Conservation (phyloP, 352 stramenopile genomes). For the Phytopythium litorale region DNA sequence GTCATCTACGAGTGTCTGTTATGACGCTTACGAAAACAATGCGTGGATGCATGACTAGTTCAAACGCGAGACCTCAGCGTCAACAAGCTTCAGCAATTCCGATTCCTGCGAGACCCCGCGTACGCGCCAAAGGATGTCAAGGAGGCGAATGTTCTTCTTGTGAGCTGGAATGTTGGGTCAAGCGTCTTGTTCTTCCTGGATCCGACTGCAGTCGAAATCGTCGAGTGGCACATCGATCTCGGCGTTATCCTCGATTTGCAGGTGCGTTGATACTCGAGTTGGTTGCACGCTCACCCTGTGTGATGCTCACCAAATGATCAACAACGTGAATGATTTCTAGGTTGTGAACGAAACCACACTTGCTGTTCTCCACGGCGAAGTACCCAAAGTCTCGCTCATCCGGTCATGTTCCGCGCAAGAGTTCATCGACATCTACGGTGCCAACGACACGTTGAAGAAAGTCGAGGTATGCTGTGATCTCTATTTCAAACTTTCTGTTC, state of each 20-base stretch:
- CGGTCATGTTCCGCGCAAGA: conserved; percentile 67
- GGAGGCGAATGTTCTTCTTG: conserved; percentile 45
- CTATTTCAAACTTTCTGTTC: background rate
- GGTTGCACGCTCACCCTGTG: background rate
- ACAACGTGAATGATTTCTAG: conserved; percentile 13
- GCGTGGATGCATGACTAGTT: conserved; percentile 23
- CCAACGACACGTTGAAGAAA: conserved; percentile 51
- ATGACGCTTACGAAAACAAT: background rate
- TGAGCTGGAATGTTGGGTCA: conserved; percentile 80
- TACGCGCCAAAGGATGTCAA: conserved; percentile 42
- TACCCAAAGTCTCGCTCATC: conserved; percentile 65
- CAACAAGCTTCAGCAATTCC: conserved; percentile 73
- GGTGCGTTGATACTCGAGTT: conserved; percentile 20
- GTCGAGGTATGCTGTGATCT: conserved; percentile 45
- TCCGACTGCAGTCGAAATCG: conserved; percentile 76
- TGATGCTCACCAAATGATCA: background rate
- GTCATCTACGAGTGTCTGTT: background rate
- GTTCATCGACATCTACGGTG: conserved; percentile 70
- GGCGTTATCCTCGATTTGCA: conserved; percentile 84
- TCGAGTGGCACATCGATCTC: conserved; percentile 86
- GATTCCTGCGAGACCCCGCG: conserved; percentile 60
- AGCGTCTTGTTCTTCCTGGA: conserved; percentile 84
- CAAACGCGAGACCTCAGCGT: conserved; percentile 73
- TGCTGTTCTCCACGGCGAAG: conserved; percentile 70
- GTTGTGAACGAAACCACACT: conserved; percentile 67